phyloP scores from a whole-genome alignment of 345 rosid genomes.

The Camelina neglecta region DNA sequence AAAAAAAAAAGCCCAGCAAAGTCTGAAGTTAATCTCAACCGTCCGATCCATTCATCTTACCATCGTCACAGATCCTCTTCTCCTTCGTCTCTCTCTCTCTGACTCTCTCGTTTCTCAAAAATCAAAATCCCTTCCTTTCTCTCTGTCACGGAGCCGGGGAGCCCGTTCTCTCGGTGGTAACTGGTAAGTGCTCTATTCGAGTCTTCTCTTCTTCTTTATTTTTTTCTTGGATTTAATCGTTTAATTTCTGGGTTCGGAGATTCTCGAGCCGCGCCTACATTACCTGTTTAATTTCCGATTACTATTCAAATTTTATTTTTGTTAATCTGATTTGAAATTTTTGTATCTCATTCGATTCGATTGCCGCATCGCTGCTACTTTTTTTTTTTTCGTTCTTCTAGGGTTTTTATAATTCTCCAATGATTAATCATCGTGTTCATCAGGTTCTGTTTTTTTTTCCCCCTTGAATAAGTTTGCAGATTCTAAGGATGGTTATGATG shows the following conservation, averaged over 20 bases:
- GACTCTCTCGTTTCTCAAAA: constrained; percentile 19
- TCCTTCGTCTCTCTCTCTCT: too few species aligned
- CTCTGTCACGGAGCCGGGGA: constrained; percentile 32
- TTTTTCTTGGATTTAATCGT: not conserved
- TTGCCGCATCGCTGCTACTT: not conserved
- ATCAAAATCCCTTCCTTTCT: constrained; percentile 21
- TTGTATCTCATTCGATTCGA: constrained; percentile 1
- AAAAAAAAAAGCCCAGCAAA: constrained; percentile 35
- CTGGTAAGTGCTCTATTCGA: not conserved
- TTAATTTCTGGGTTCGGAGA: not conserved
- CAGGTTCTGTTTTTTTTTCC: not conserved
- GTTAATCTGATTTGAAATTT: not conserved
- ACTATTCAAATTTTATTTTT: not conserved
- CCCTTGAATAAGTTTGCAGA: constrained; percentile 8
- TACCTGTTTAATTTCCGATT: constrained; percentile 21
- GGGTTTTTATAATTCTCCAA: constrained; percentile 23
- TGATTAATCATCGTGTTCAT: not conserved
- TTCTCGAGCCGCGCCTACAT: constrained; percentile 30
- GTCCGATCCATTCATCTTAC: constrained; percentile 28
- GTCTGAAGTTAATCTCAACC: constrained; percentile 39
- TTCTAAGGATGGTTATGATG: constrained; percentile 29
- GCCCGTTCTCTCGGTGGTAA: constrained; percentile 42
- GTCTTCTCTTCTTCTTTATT: not conserved
- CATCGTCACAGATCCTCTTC: constrained; percentile 33
- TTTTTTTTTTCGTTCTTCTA: not conserved